Base-by-base conservation (phyloP, 139 green algal genomes). In the Chlamydomonas eustigma region DNA sequence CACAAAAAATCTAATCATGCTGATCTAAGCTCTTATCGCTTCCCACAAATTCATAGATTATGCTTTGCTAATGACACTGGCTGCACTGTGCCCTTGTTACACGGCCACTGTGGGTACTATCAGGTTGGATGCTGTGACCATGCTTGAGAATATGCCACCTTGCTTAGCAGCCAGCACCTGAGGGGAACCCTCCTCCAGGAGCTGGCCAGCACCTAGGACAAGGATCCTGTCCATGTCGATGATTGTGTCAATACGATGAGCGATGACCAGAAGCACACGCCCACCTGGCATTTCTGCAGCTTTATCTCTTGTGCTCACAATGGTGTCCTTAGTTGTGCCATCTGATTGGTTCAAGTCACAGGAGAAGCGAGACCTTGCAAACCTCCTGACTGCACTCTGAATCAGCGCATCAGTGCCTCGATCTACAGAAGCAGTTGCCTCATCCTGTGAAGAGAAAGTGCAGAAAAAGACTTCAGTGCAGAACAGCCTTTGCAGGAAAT, bases 151-250 rank as follows among this genome's bases (percentile, higher is more conserved):
- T 6, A 58, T 38, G 51, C 84, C 81, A n/a, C 73, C 79, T 4
- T 39, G 32, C 31, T 67, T 50, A 6, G 72, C 72, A n/a, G 80
- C 39, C 63, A 95, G 81, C 69, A 88, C 32, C 37, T 1, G 28
- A 1, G 90, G 87, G 0, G 63, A 3, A 0, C 88, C 92, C 3
- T 84, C 63, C 77, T 97, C 92, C 66, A 93, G 83, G 58, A 97
- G 63, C 5, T 80, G 5, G 3, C 93, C 93, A 2, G 78, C 74
- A 1, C 77, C 77, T 64, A 97, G 80, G 36, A 97, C 51, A 37
- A 97, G 83, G 67, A 97, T 71, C 18, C 81, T 75, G 78, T 97
- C 93, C 64, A 81, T 91, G 82, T 95, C 91, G 81, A 97, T 84
- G 51, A 97, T 93, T 0, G 93, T 97, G 80, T 97, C 89, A 1